Base-by-base conservation (phyloP, 306 rosid genomes). In the Cicer cuneatum region DNA sequence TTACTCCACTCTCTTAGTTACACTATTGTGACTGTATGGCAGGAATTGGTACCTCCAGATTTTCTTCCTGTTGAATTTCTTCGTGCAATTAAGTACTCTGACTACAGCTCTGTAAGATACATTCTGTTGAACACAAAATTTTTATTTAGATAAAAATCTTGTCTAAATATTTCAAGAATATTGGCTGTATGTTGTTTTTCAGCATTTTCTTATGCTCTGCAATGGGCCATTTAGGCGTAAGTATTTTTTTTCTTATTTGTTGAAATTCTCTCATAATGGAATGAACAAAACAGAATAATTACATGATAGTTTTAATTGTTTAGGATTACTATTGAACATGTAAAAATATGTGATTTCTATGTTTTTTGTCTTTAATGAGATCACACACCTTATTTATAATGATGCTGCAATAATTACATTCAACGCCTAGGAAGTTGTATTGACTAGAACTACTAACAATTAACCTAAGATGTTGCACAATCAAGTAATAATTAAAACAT, bases 31-130 rank as follows among this genome's bases (percentile, higher is more conserved):
- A 56, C 7, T 19, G 24, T 56, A 11, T 56, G 40, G 16, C 66
- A 59, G 66, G 66, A 59, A 12, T 13, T 59, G 42, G 66, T 59
- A 33, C 66, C 66, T 33, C 66, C 1, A 35, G 66, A 33, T 33
- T 33, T 59, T 35, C 66, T 59, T 59, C 66, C 66, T 2, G 42
- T 13, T 59, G 66, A 59, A 59, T 59, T 59, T 59, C 66, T 59
- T 59, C 3, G 18, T 13, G 66, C 66, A 59, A 59, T 59, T 59
- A 59, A 59, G 42, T 16, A 59, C 35, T 59, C 42, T 2, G 43
- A 59, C 66, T 59, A 59, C 18, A 59, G 66, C 66, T 59, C 66
- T 33, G 66, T 59, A 59, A 59, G 66, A 59, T 59, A 35, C 43
- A n/a, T 59, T 35, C 66, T 33, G 42, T 59, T 35, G 43, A 59